phyloP scores from a whole-genome alignment of 2,329 filamentous ascomycete species.

The Trichoderma harzianum region DNA sequence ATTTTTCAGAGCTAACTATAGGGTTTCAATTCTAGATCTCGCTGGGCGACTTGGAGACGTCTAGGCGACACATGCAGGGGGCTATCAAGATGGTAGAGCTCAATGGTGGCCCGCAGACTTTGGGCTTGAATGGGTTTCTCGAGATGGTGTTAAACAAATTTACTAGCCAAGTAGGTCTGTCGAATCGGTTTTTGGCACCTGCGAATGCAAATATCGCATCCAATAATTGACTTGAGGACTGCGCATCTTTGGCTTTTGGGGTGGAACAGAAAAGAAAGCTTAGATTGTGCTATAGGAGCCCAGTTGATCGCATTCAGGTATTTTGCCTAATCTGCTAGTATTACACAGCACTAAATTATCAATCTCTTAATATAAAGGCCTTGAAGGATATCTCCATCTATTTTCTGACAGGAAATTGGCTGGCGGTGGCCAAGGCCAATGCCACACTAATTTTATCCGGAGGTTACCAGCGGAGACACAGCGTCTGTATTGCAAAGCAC shows the following conservation, averaged over 20 bases:
- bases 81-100: neutral
- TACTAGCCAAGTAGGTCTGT: neutral
- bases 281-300: too few relatives aligned
- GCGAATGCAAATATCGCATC: neutral
- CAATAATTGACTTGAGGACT: neutral
- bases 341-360: too few relatives aligned
- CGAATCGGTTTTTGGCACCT: neutral
- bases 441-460: too few relatives aligned
- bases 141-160: neutral
- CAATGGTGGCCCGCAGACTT: neutral
- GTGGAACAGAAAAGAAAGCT: neutral
- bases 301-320: too few relatives aligned
- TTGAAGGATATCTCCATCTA: too few relatives aligned
- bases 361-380: too few relatives aligned
- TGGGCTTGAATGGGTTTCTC: neutral
- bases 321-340: too few relatives aligned
- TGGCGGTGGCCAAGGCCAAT: too few relatives aligned
- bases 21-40: neutral
- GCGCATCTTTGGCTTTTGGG: neutral
- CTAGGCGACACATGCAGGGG: neutral
- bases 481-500: too few relatives aligned
- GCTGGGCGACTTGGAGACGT: neutral
- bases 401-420: too few relatives aligned
- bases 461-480: too few relatives aligned
- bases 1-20: neutral